Evolutionary conservation across 2,329 filamentous ascomycete species (phyloP), one percentile per base, ranked within the genome.

Genomic region (Exserohilum turcica): DNA sequence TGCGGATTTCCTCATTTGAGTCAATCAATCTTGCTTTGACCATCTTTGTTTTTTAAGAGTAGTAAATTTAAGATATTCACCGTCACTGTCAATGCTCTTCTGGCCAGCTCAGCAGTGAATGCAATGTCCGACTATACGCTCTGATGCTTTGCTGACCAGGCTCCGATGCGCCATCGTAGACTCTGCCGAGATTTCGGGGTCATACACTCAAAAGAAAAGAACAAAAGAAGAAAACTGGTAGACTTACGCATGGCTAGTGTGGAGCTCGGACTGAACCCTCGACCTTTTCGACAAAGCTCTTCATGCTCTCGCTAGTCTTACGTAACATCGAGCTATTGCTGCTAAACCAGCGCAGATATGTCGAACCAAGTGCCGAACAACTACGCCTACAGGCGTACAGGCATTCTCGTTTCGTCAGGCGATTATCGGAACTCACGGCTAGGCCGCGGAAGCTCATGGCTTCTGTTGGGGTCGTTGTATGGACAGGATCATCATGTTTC

Each of bases 281-380:
- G 21, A 48, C 35, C 5, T 43, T 40, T 1, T 42, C 46, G 12
- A 48, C 46, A 3, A 48, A 18, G 1, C n/a, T 42, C 37, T 48
- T 48, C 29, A 48, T 48, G 7, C 46, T 42, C 4, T 48, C 46
- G 12, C 46, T 48, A 8, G 32, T 32, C 48, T 50, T 38, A 1
- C 48, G 40, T 18, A 37, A 29, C 13, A 10, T 15, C 12, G 7
- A 24, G 21, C 21, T 40, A 8, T 40, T 28, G n/a, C 19, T 9
- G 12, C 9, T 28, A n/a, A 13, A n/a, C 29, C 19, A 7, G 21
- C 32, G 5, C 15, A 6, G 10, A 38, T 19, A 5, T 16, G 28
- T 13, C 21, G 21, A 7, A 27, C 13, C 6, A 3, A 24, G 19
- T 16, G 10, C 9, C 5, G 44, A 13, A 7, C 47, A 38, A 3